Evolutionary conservation across 345 rosid genomes (phyloP), one percentile per base, ranked within the genome.

Genomic region (Rhodamnia argentea): DNA sequence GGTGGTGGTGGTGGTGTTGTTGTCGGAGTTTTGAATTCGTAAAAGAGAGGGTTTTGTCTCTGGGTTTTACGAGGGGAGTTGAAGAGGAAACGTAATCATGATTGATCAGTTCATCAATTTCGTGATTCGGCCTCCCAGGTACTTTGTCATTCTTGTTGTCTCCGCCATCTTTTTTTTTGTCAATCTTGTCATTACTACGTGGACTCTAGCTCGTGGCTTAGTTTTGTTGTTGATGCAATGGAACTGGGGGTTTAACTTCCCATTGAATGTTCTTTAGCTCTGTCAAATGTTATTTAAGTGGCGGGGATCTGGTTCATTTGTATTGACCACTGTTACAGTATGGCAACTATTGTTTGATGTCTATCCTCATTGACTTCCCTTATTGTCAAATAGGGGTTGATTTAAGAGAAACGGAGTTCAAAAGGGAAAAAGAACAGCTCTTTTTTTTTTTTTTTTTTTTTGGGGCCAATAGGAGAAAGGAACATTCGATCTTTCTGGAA

Each of bases 111-210:
- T 97, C 93, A 96, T 97, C 92, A 95, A 96, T 91, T 97, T 97
- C 86, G 96, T 97, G 27, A 96, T 97, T 90, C 96, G 99, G 82
- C 99, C 99, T 89, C 99, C 99, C 84, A 95, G 99, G 99, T 97
- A 91, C 76, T 62, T 24, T 10, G 86, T 76, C 84, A 10, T 42
- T 75, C 70, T 57, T 82, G 70, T 86, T 82, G 56, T 29, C 47
- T 75, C 54, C 83, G 50, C 15, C 60, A 40, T 59, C 64, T n/a
- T 58, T 40, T 58, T 40, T 51, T 20, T 22, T 82, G 54, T 60
- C 57, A 82, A 59, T 52, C 20, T 83, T 37, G 29, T 82, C 10
- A 52, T 53, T 57, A 44, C 58, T 53, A 29, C 24, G 26, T 16
- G 60, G 84, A 15, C 84, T 83, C 37, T 32, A 70, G 26, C 47